These are phyloP conservation scores for Scedosporium dehoogii DNA, from an alignment of 2,329 filamentous ascomycete species.

Conservation along the genomic window DNA sequence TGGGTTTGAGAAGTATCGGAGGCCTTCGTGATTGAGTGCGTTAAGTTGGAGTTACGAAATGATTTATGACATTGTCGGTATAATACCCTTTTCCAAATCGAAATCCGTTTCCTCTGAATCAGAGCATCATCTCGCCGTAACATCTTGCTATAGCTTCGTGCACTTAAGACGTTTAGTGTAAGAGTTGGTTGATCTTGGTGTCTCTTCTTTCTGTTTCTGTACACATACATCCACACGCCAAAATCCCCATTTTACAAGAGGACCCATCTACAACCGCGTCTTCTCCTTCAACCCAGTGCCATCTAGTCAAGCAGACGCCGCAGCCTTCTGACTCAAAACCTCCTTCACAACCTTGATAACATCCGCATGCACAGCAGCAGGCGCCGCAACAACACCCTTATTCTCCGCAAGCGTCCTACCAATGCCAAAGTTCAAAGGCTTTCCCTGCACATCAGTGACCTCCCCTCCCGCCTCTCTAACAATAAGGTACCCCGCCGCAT, in stretches of 20 bases:
- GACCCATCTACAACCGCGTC: not conserved
- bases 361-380: slow-evolving; percentile 60
- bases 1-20: not conserved
- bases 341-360: slow-evolving; percentile 77
- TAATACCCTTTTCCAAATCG: not conserved
- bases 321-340: slow-evolving; percentile 46
- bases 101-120: too few relatives aligned
- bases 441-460: slow-evolving; percentile 83
- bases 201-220: too few relatives aligned
- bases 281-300: not conserved
- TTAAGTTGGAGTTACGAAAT: not conserved
- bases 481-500: slow-evolving; percentile 89
- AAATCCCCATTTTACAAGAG: not conserved
- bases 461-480: slow-evolving; percentile 87
- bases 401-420: slow-evolving; percentile 82
- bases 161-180: too few relatives aligned
- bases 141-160: too few relatives aligned
- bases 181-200: not conserved
- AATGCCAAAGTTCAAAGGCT: slow-evolving; percentile 73
- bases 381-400: slow-evolving; percentile 88
- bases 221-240: too few relatives aligned
- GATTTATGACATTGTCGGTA: not conserved
- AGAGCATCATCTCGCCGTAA: too few relatives aligned
- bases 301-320: not conserved
- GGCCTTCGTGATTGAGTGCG: not conserved